Evolutionary conservation across 495 filamentous ascomycete genomes (phyloP), one percentile per base, ranked within the genome.

Genomic region (Eremomyces bilateralis): DNA sequence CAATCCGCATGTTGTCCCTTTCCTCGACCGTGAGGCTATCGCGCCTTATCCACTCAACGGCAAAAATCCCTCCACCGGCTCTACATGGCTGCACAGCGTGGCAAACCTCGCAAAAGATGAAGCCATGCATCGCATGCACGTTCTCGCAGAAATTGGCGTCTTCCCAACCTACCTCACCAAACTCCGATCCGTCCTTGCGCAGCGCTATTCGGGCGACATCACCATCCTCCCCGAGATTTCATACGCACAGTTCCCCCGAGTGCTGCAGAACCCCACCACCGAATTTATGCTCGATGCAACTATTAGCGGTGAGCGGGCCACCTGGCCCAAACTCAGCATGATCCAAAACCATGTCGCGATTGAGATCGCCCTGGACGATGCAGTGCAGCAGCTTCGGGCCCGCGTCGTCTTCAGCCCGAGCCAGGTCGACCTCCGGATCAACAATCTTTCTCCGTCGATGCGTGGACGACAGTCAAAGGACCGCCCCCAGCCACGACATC

Each of bases 191-290:
- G 73, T 94, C 15, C 58, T 93, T 32, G 82, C 73, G 41, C 84
- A 94, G 45, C 80, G 76, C 41, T 94, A 94, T 43, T 79, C 76
- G 2, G 85, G 85, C n/a, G 82, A 94, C 52, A 91, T 94, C 51
- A 94, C 78, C 31, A 93, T 94, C 34, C 66, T 91, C 33, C 84
- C 84, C 0, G 69, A 79, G 36, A 75, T 91, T 33, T 62, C 67
- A 1, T 71, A 76, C 21, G 59, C 65, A 3, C 73, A 90, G 41
- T 70, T 91, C 21, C 79, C 73, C 2, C 63, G 65, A 13, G 74
- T 92, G 21, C 53, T 94, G 16, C 74, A 64, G 39, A 94, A 94
- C 37, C 84, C 84, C n/a, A 90, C 77, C 0, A 51, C 69, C 0
- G 80, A 82, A n/a, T 92, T 90, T 54, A 88, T 94, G 76, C 48